A percentile compares a stretch with the other conserved stretches of the same genome.
Evolutionary conservation across 2,329 filamentous ascomycete species (phyloP).

Genomic region (Calonectria multiphialidica): DNA sequence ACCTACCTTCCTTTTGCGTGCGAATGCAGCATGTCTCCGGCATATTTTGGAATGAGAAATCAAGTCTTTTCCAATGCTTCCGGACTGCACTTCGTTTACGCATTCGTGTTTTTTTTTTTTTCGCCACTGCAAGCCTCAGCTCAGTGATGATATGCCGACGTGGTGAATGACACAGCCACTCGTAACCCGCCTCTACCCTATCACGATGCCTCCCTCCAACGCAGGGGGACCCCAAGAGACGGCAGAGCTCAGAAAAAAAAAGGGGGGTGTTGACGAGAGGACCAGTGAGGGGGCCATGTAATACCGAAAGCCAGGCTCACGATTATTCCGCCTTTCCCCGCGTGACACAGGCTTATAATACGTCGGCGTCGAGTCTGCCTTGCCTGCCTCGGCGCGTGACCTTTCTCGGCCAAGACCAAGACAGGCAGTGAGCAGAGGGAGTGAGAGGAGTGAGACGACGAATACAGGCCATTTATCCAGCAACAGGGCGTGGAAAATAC

Average conservation of each 20-base stretch:
- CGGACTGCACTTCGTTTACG: no score
- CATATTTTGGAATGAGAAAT: neutral
- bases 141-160: neutral
- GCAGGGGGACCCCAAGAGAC: neutral
- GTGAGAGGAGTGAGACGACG: no score
- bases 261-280: neutral
- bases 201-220: neutral
- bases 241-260: neutral
- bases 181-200: neutral
- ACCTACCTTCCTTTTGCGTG: neutral
- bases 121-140: neutral
- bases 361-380: neutral
- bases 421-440: neutral
- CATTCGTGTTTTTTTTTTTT: neutral
- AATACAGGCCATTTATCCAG: neutral
- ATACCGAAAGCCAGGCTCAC: neutral
- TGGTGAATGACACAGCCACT: neutral
- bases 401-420: neutral
- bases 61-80: neutral
- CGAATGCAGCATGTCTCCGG: no score
- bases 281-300: neutral
- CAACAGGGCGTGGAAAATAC: neutral
- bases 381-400: neutral
- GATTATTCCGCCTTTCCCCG: conserved; percentile 1
- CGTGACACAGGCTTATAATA: neutral